Percentiles rank a stretch among this genome's conserved stretches.
phyloP scores from a whole-genome alignment of 805 yeast species.

The Lachancea mirantina region DNA sequence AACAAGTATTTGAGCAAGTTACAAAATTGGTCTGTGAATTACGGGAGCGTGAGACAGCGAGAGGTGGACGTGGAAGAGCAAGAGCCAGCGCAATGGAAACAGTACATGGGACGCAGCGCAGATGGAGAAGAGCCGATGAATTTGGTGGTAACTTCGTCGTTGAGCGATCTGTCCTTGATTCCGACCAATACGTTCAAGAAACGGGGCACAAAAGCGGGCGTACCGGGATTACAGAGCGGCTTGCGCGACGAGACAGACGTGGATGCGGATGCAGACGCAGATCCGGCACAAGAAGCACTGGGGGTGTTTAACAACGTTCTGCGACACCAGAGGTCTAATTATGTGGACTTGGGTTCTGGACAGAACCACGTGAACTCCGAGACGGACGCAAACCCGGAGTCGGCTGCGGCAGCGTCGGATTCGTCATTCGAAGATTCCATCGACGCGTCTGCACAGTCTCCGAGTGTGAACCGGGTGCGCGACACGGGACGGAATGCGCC shows the following conservation, averaged over 20 bases:
- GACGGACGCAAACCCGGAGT: constrained; percentile 3
- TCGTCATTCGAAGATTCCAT: constrained; percentile 8
- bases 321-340: constrained; percentile 19
- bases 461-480: constrained; percentile 5
- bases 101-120: constrained; percentile 13
- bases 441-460: constrained; percentile 3
- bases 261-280: constrained; percentile 15
- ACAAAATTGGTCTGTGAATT: constrained; percentile 23
- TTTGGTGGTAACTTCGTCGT: constrained; percentile 21
- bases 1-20: constrained; percentile 10
- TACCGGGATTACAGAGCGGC: constrained; percentile 3
- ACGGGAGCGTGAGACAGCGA: constrained; percentile 20
- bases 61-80: constrained; percentile 8
- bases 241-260: constrained; percentile 1
- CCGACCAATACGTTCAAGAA: constrained; percentile 25
- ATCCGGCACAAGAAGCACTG: constrained; percentile 26
- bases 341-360: constrained; percentile 7
- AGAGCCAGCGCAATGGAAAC: constrained; percentile 24
- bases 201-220: constrained; percentile 5
- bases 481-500: not conserved
- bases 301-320: constrained; percentile 24
- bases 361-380: not conserved
- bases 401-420: constrained; percentile 4
- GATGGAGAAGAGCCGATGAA: constrained; percentile 13
- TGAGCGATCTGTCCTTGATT: constrained; percentile 24